These are phyloP conservation scores for Alternaria dauci DNA, from an alignment of 2,329 filamentous ascomycete genomes.

Conservation along the genomic window DNA sequence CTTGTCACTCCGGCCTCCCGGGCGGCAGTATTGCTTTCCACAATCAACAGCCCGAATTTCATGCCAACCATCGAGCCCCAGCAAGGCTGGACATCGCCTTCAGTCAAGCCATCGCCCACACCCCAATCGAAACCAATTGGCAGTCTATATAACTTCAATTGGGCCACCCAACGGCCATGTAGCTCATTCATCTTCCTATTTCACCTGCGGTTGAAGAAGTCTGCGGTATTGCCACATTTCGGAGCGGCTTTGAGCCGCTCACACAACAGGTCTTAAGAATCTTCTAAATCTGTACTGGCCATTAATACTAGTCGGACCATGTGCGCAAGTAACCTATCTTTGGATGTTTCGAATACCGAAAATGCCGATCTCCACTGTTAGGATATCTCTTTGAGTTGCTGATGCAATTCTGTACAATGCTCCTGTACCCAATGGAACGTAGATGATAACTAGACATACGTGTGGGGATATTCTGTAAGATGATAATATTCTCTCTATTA, in stretches of 20 bases:
- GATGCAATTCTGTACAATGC: no score
- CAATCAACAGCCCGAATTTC: neutral
- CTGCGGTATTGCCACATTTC: neutral
- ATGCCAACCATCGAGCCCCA: neutral
- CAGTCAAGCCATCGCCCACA: no score
- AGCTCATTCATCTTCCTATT: neutral
- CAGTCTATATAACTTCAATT: no score
- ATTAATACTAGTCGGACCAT: neutral
- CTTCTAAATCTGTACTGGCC: neutral
- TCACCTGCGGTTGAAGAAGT: neutral
- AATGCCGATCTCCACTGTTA: no score
- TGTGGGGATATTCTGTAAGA: no score
- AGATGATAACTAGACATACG: no score
- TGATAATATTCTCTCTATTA: neutral
- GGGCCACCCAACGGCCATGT: neutral
- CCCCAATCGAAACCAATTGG: neutral
- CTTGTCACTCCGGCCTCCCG: neutral
- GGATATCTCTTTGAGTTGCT: no score
- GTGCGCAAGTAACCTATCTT: no score
- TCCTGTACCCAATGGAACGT: no score
- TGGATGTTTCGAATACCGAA: neutral
- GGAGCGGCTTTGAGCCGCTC: neutral
- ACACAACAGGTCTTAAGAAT: neutral
- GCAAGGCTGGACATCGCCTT: no score
- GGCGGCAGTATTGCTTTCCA: neutral